Base-by-base conservation (phyloP, 768 basidiomycete genomes). In the Hygrocybe coccinea region DNA sequence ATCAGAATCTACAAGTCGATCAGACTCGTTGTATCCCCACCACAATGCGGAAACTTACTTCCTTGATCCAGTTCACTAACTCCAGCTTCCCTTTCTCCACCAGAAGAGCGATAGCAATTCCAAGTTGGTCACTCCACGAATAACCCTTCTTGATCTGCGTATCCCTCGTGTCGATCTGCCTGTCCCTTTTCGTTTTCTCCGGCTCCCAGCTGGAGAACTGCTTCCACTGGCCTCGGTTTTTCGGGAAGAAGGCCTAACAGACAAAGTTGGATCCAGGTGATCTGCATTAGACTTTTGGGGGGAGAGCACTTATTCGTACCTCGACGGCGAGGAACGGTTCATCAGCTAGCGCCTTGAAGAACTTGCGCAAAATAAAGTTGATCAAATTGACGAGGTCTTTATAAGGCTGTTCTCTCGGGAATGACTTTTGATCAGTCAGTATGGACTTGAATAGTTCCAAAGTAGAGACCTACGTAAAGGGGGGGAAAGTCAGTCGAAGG, bases 321-420 rank as follows among this genome's bases (percentile, higher is more conserved):
- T 98, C 93, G 58, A 97, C 79, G 57, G 91, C 81, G 46, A 97
- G 76, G 73, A 97, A 89, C 0, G 90, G 79, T 58, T 97, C 87
- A 59, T 91, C 84, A 52, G 82, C 80, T 47, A 93, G 78, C 6
- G 85, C 82, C 69, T 97, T 98, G 84, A 99, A 98, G 78, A 98
- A 98, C 66, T 87, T 85, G 22, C 91, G 84, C 56, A 97, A 78
- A 58, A 97, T 78, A 71, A 81, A 99, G 64, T 85, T 89, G 74
- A 97, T 85, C 35, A 98, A 73, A 53, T 81, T 79, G 53, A 91
- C 68, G 47, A 98, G 83, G 70, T 98, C 97, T 62, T 87, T 88
- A 74, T 82, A 79, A 1, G 91, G 77, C 59, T 85, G 85, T 48
- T 89, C 86, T 52, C 82, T 83, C 55, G 94, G 91, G 54, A 92